Conservation (phyloP, 2,329 filamentous ascomycete species). For the Phialophora macrospora region DNA sequence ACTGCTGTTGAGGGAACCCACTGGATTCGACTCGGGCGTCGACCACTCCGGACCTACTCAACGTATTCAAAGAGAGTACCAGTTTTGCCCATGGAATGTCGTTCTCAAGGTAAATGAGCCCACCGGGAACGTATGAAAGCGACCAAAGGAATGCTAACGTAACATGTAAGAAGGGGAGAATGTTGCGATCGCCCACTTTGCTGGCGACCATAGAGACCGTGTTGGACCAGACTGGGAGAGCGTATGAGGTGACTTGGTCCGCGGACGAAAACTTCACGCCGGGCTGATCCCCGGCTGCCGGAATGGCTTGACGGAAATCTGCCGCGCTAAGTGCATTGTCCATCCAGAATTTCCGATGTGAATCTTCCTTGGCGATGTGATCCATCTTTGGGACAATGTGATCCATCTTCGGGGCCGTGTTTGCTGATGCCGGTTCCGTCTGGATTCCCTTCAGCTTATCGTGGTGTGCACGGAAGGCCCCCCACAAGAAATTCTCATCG, state of each 20-base stretch:
- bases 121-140: constrained; percentile 46
- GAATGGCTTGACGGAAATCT: constrained; percentile 21
- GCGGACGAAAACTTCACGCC: constrained; percentile 35
- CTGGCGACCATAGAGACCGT: constrained; percentile 53
- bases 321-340: constrained; percentile 11
- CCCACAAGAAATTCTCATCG: constrained; percentile 43
- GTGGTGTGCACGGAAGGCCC: constrained; percentile 39
- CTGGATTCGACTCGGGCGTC: constrained; percentile 46
- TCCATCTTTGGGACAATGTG: constrained; percentile 18
- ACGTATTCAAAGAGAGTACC: constrained; percentile 58
- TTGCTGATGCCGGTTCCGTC: constrained; percentile 1
- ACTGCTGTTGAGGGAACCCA: constrained; percentile 51
- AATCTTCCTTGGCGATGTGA: constrained; percentile 23
- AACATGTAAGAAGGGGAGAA: constrained; percentile 61
- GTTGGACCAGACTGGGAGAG: constrained; percentile 48
- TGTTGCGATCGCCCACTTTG: constrained; percentile 57
- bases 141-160: constrained; percentile 59
- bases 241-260: constrained; percentile 45
- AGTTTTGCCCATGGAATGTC: constrained; percentile 59
- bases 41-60: constrained; percentile 50
- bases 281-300: constrained; percentile 30
- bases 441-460: constrained; percentile 25
- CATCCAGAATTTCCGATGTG: constrained; percentile 38
- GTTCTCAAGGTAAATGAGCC: constrained; percentile 48
- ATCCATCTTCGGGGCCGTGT: constrained; percentile 13